Percentiles rank a stretch among this genome's conserved stretches.
Evolutionary conservation across 1,139 yeast species (phyloP).

Genomic region (Taiozyma sp.): DNA sequence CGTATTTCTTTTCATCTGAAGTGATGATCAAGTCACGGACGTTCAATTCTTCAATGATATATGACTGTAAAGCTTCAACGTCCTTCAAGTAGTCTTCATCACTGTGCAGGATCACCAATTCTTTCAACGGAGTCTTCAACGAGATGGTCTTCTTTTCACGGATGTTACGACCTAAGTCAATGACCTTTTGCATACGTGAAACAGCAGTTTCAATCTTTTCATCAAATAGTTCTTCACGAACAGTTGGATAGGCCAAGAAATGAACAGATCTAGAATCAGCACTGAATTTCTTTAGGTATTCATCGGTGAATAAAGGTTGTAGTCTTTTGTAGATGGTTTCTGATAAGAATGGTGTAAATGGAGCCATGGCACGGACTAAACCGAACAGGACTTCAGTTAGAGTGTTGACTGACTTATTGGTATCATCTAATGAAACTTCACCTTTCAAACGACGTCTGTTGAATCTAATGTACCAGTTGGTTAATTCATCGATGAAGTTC

Average conservation of each 20-base stretch:
- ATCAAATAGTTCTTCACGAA: conserved; percentile 78
- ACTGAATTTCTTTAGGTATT: conserved; percentile 36
- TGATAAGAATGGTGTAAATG: conserved; percentile 94
- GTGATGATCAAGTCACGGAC: conserved; percentile 86
- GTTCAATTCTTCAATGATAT: conserved; percentile 87
- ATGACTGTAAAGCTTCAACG: conserved; percentile 68
- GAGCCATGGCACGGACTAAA: conserved; percentile 95
- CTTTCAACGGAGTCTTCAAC: conserved; percentile 89
- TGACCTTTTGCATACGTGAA: conserved; percentile 93
- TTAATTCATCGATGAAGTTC: conserved; percentile 84
- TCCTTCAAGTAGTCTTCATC: conserved; percentile 72
- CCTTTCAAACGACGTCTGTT: conserved; percentile 98
- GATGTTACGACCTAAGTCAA: conserved; percentile 91
- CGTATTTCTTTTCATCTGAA: conserved; percentile 84
- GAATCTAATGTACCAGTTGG: conserved; percentile 98
- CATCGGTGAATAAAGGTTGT: conserved; percentile 51
- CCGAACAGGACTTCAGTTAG: conserved; percentile 85
- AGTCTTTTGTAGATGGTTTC: conserved; percentile 84
- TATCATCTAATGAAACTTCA: conserved; percentile 77
- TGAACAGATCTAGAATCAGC: conserved; percentile 82
- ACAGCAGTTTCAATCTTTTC: conserved; percentile 78
- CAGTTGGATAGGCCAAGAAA: conserved; percentile 83
- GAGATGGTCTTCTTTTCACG: conserved; percentile 95
- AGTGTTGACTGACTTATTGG: conserved; percentile 82
- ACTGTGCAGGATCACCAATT: conserved; percentile 79